These are phyloP conservation scores for Phellopilus nigrolimitatus DNA, from an alignment of 1,284 basidiomycete genomes.

Conservation along the genomic window DNA sequence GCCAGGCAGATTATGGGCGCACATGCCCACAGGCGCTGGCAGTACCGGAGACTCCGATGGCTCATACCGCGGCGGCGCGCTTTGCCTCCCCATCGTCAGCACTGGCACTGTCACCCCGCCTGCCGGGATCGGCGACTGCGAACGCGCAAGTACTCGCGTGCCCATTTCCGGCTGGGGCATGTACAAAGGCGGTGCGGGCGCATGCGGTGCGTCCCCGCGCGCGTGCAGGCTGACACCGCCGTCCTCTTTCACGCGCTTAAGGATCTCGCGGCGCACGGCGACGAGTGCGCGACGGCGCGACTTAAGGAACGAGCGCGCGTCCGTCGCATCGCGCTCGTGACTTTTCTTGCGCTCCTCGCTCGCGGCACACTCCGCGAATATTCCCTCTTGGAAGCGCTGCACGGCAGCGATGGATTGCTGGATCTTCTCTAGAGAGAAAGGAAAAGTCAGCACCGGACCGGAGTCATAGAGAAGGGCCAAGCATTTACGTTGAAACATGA, in stretches of 20 bases:
- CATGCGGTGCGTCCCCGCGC: background rate
- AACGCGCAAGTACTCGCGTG: background rate
- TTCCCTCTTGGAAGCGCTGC: constrained; percentile 3
- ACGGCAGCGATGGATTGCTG: constrained; percentile 10
- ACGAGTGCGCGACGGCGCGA: constrained; percentile 13
- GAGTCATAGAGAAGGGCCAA: background rate
- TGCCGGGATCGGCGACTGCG: background rate
- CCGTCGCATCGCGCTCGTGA: background rate
- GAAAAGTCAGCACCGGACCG: background rate
- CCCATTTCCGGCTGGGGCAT: constrained; percentile 2
- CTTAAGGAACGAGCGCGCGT: constrained; percentile 12
- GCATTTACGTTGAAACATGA: constrained; percentile 18
- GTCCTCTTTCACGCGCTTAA: constrained; percentile 12
- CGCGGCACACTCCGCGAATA: constrained; percentile 3
- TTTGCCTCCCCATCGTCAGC: background rate
- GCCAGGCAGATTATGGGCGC: no score
- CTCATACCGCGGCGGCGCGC: background rate
- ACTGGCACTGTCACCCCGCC: background rate
- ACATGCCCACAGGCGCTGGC: background rate
- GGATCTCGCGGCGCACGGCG: constrained; percentile 12
- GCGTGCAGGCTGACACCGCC: constrained; percentile 1
- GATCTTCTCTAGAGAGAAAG: constrained; percentile 14
- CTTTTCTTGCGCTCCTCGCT: constrained; percentile 8
- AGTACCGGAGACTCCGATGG: background rate
- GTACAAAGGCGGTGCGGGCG: background rate